Base-by-base conservation (phyloP, 2,329 filamentous ascomycete species). In the Gnomoniopsis sp. region DNA sequence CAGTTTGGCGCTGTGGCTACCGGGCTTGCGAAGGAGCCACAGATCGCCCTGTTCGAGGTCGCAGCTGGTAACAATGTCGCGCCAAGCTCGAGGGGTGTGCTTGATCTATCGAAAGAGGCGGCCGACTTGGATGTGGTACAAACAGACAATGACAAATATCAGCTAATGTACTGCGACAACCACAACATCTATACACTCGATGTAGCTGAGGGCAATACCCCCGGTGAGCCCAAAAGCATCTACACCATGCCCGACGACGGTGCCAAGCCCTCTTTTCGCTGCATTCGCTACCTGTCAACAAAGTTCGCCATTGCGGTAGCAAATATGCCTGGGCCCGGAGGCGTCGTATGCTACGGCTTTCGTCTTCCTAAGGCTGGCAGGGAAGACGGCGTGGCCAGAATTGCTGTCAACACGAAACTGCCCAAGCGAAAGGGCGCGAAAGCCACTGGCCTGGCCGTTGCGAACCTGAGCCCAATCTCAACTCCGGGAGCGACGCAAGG, bases 11-110 rank as follows among this genome's bases (percentile, higher is more conserved):
- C 86, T 14, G 86, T 89, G 61, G 88, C 91, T 11, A 93, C 91
- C 1, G 90, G 90, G 30, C 78, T 96, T 63, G 87, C 90, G 21
- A 86, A 86, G 61, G 79, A 88, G 50, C 84, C 88, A 14, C 89
- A 97, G 74, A 83, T 97, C 61, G 88, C 91, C 26, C 75, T 96
- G 46, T 96, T 96, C 70, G 84, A 90, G 69, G 85, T 87, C 8
- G 78, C 79, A 21, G 75, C 78, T 1, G 75, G 77, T 1, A 83
- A 76, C 38, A 85, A 65, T 74, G 79, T 63, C 72, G 81, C 75
- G 38, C 79, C 79, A 59, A 81, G 76, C 66, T 61, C 72, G 50
- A 76, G 77, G 65, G 81, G 80, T 30, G 72, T 77, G 53, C 65
- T 87, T 55, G 77, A 83, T 62, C 71, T 84, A 44, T 67, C 72